Base-by-base conservation (phyloP, 208 protist species). In the Acanthamoeba castellanii region DNA sequence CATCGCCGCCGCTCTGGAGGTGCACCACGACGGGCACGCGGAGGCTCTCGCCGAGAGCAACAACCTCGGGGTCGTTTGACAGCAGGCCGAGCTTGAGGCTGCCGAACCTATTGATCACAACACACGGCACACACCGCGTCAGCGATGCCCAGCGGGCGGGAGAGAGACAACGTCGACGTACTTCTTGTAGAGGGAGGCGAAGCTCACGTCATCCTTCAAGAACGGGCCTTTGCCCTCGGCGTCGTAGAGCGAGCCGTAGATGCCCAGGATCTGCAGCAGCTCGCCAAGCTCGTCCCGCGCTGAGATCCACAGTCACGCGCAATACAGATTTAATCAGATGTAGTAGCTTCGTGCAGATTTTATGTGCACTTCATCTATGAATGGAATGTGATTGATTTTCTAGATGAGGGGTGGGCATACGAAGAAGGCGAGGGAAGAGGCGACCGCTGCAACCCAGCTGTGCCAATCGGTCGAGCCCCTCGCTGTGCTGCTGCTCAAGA, bases 161-260 rank as follows among this genome's bases (percentile, higher is more conserved):
- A 37, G 37, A 37, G 37, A 37, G 30, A 13, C 18, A 74, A 16
- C 2, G 8, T 47, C 1, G 13, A 13, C 25, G 1, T 30, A 74
- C 70, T 78, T 78, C 20, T 78, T 16, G 70, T 78, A 78, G 70
- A 78, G 70, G 70, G 70, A 34, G 70, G 70, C 6, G 70, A 78
- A 42, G 70, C 14, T 34, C 20, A 45, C 70, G 13, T 78, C 70
- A 13, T 16, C 70, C 30, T 42, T 7, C 30, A 78, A 0, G 70
- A 47, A 45, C 16, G 70, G 70, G n/a, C 70, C 70, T 22, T 14
- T 14, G 32, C 70, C 70, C 70, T 78, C 70, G 13, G 27, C 37
- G 70, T 78, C 37, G 30, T 78, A 78, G 70, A 78, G 70, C 70
- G 70, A 34, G 8, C 2, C 70, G 30, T 78, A 78, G 20, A 78